Percentiles rank a stretch among this genome's conserved stretches.
phyloP scores from a whole-genome alignment of 2,329 filamentous ascomycete genomes.

The Sclerotinia minor region DNA sequence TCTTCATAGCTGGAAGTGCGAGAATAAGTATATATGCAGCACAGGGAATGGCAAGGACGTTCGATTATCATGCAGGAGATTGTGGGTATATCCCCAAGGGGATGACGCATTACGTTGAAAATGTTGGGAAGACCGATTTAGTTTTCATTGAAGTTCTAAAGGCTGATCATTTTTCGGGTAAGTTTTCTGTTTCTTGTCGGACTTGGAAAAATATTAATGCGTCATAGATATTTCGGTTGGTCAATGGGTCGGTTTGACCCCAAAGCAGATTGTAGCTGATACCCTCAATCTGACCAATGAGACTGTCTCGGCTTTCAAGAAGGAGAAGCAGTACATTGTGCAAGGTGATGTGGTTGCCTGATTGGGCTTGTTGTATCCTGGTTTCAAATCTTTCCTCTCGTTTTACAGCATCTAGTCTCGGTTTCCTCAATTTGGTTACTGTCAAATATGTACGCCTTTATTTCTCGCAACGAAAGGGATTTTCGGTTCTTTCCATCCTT shows the following conservation, averaged over 20 bases:
- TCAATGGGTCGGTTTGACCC: conserved; percentile 53
- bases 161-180: conserved; percentile 60
- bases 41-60: conserved; percentile 68
- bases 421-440: neutral
- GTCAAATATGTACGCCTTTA: neutral
- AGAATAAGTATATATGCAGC: conserved; percentile 74
- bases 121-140: conserved; percentile 72
- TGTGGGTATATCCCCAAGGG: conserved; percentile 75
- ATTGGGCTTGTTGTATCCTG: neutral
- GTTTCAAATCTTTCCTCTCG: neutral
- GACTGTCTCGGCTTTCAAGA: conserved; percentile 45
- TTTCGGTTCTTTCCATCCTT: neutral
- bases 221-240: conserved; percentile 45
- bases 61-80: conserved; percentile 74
- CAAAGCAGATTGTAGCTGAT: conserved; percentile 58
- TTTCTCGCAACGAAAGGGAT: neutral
- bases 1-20: conserved; percentile 71
- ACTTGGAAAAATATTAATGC: conserved; percentile 30
- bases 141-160: conserved; percentile 77
- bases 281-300: conserved; percentile 50
- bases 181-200: neutral
- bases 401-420: neutral
- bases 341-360: conserved; percentile 35
- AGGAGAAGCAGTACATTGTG: conserved; percentile 49
- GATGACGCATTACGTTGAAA: conserved; percentile 82